These are phyloP conservation scores for Pseudogymnoascus sp. DNA, from an alignment of 2,329 filamentous ascomycete species.

Conservation along the genomic window DNA sequence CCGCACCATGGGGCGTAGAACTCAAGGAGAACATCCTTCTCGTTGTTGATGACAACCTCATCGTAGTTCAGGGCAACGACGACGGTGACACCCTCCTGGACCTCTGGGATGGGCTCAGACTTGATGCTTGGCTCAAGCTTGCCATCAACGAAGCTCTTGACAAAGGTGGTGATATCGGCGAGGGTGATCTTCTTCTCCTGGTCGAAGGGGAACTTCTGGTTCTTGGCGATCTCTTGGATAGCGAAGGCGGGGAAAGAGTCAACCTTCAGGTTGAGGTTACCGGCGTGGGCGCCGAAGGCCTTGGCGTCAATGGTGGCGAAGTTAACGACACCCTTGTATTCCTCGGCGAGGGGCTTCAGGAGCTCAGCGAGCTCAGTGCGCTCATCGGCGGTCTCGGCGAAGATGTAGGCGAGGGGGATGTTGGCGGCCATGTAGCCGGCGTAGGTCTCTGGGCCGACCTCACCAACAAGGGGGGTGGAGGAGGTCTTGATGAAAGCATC, in stretches of 20 bases:
- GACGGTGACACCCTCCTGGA: slow-evolving; percentile 80
- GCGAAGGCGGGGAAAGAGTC: slow-evolving; percentile 96
- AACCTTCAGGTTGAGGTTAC: slow-evolving; percentile 93
- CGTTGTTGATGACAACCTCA: slow-evolving; percentile 80
- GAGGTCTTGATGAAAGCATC: slow-evolving; percentile 75
- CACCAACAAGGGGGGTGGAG: slow-evolving; percentile 84
- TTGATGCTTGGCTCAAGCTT: slow-evolving; percentile 96
- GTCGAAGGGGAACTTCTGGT: slow-evolving; percentile 94
- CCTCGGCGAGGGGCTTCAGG: slow-evolving; percentile 80
- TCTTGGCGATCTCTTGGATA: slow-evolving; percentile 91
- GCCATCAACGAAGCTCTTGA: slow-evolving; percentile 75
- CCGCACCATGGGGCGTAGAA: slow-evolving; percentile 99
- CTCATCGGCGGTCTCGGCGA: slow-evolving; percentile 86
- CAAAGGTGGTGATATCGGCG: slow-evolving; percentile 67
- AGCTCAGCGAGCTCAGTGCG: slow-evolving; percentile 67
- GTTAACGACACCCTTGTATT: slow-evolving; percentile 91
- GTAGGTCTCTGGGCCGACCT: slow-evolving; percentile 96
- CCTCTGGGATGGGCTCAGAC: slow-evolving; percentile 93
- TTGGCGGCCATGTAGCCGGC: slow-evolving; percentile 87
- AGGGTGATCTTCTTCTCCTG: slow-evolving; percentile 71
- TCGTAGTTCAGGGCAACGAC: slow-evolving; percentile 94
- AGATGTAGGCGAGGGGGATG: slow-evolving; percentile 94
- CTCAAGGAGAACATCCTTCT: slow-evolving; percentile 95
- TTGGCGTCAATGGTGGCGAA: slow-evolving; percentile 96
- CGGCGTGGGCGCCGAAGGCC: slow-evolving; percentile 86